Evolutionary conservation across 2,329 filamentous ascomycete genomes (phyloP).

Genomic region (Nigrospora osmanthi): DNA sequence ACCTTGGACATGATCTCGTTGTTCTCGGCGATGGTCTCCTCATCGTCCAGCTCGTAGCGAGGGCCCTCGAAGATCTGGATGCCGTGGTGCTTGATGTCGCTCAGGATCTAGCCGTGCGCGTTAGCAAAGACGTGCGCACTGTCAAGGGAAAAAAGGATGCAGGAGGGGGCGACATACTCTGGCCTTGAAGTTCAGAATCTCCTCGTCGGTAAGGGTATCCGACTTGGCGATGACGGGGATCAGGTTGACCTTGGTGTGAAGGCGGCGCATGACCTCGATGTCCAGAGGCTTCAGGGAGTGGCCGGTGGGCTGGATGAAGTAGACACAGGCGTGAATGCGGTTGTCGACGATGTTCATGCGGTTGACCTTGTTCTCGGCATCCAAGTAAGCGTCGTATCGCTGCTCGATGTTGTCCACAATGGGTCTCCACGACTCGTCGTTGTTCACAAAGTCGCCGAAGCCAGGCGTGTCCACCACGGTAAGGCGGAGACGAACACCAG

Average conservation of each 20-base stretch:
- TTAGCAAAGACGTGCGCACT: neutral
- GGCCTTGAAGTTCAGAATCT: conserved; percentile 89
- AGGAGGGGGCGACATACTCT: conserved; percentile 58
- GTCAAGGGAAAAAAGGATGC: neutral
- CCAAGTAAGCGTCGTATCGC: conserved; percentile 95
- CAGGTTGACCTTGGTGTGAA: conserved; percentile 99
- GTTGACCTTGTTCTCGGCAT: conserved; percentile 99
- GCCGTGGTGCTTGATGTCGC: conserved; percentile 93
- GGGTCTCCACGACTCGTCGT: conserved; percentile 97
- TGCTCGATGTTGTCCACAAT: conserved; percentile 99
- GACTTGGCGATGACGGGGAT: conserved; percentile 99
- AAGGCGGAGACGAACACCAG: conserved; percentile 88
- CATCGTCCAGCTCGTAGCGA: conserved; percentile 96
- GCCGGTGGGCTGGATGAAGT: conserved; percentile 98
- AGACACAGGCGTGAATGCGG: conserved; percentile 96
- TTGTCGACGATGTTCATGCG: conserved; percentile 99
- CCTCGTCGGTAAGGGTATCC: conserved; percentile 95
- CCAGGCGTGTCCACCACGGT: conserved; percentile 97
- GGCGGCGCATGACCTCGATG: conserved; percentile 97
- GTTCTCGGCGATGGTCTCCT: conserved; percentile 99
- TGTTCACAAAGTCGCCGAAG: conserved; percentile 99
- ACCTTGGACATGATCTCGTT: conserved; percentile 99
- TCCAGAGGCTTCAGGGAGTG: conserved; percentile 98
- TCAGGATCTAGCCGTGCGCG: conserved; percentile 63
- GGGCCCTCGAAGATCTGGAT: conserved; percentile 99